These are phyloP conservation scores for Tetragonia tetragonoides DNA, from an alignment of 148 eudicot species.

Conservation along the genomic window DNA sequence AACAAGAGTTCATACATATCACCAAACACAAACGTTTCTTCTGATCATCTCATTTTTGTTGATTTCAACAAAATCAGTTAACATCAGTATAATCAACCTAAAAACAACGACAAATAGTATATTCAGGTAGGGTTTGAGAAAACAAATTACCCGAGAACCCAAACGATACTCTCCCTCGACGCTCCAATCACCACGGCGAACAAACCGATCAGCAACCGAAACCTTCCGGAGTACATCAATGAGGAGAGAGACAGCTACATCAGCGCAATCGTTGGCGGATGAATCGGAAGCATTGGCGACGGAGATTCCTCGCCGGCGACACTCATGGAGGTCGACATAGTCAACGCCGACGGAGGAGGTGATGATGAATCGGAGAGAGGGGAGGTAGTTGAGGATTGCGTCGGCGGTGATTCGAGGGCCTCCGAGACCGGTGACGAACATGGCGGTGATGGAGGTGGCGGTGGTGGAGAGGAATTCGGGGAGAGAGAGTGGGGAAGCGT, in stretches of 20 bases:
- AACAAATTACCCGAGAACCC: constrained; percentile 23
- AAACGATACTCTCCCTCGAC: constrained; percentile 19
- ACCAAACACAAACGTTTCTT: no score
- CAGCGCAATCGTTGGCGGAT: constrained; percentile 63
- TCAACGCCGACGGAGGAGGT: constrained; percentile 58
- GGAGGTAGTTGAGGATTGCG: constrained; percentile 42
- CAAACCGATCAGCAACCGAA: constrained; percentile 46
- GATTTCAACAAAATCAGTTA: no score
- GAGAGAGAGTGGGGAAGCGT: constrained; percentile 42
- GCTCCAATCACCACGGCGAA: constrained; percentile 53
- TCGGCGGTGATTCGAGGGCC: constrained; percentile 24
- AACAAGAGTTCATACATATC: no score
- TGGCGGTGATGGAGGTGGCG: constrained; percentile 25
- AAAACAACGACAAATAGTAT: no score
- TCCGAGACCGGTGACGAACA: constrained; percentile 22
- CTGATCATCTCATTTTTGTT: no score
- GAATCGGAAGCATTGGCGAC: constrained; percentile 40
- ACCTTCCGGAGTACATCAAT: constrained; percentile 58
- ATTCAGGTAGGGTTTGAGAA: neutral
- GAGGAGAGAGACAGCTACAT: constrained; percentile 52
- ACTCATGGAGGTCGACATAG: constrained; percentile 58
- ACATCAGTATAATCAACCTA: no score
- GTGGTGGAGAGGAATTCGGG: constrained; percentile 25
- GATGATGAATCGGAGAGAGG: constrained; percentile 44
- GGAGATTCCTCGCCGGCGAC: constrained; percentile 56